Conservation (phyloP, 352 stramenopile genomes). For the Blastocystis sp. region DNA sequence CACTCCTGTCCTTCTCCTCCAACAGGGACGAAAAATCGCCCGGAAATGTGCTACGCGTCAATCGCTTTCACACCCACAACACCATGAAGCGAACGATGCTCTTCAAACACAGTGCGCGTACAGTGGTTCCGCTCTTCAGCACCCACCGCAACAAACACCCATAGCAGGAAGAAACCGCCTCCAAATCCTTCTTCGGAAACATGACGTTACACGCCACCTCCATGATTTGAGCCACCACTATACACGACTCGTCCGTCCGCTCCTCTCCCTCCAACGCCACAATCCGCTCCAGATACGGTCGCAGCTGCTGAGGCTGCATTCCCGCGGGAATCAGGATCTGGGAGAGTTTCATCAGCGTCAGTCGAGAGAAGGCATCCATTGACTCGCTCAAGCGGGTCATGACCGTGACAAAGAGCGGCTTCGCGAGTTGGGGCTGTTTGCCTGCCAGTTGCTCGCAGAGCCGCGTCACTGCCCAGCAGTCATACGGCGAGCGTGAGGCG, state of each 20-base stretch:
- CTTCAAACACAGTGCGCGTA: not conserved
- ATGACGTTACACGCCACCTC: not conserved
- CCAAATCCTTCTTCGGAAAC: conserved; percentile 17
- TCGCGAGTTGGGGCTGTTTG: too few relatives aligned
- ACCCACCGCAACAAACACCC: not conserved
- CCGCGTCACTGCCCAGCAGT: not conserved
- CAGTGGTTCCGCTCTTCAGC: not conserved
- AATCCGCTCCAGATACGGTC: conserved; percentile 10
- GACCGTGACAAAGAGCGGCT: not conserved
- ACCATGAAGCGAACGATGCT: conserved; percentile 32
- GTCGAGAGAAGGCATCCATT: not conserved
- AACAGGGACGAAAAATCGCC: not conserved
- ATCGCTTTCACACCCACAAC: not conserved
- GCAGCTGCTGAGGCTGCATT: not conserved
- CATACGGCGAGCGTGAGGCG: not conserved
- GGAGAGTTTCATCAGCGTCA: conserved; percentile 5
- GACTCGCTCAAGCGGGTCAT: not conserved
- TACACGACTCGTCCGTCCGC: not conserved
- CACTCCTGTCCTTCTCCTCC: not conserved
- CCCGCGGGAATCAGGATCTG: not conserved
- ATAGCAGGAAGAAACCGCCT: not conserved
- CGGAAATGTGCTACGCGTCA: conserved; percentile 22
- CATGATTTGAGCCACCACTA: conserved; percentile 6
- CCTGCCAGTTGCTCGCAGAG: not conserved
- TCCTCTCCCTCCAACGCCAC: not conserved